A percentile compares a stretch with the other conserved stretches of the same genome.
Conservation (phyloP, 2,329 filamentous ascomycete species). For the Nemania abortiva region DNA sequence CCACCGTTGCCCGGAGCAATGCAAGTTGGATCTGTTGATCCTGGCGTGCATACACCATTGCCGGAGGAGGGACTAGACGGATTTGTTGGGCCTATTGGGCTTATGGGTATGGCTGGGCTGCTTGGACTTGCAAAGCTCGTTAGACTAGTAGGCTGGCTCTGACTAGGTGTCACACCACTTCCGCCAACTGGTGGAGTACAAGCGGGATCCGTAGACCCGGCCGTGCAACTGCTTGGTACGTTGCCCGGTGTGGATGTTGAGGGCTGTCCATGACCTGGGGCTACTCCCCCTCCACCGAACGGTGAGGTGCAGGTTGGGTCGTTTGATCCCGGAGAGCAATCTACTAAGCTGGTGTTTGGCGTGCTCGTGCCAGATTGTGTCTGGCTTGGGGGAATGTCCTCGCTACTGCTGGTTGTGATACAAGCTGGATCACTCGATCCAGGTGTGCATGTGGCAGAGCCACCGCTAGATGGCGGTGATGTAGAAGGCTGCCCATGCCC, state of each 20-base stretch:
- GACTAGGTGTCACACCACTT: conserved; percentile 29
- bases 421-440: conserved; percentile 40
- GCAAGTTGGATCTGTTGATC: conserved; percentile 39
- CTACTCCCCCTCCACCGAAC: conserved; percentile 25
- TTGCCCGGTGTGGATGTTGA: conserved; percentile 29
- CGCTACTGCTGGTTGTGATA: conserved; percentile 29
- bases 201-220: conserved; percentile 40
- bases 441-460: conserved; percentile 26
- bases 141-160: conserved; percentile 27
- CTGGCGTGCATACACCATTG: conserved; percentile 28
- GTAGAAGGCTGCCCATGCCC: conserved; percentile 36
- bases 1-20: conserved; percentile 23
- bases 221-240: conserved; percentile 31
- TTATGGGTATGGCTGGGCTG: conserved; percentile 9
- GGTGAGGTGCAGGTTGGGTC: conserved; percentile 40
- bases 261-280: conserved; percentile 37
- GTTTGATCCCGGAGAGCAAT: conserved; percentile 35
- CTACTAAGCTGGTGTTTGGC: conserved; percentile 15
- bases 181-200: conserved; percentile 37
- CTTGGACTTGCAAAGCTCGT: conserved; percentile 20
- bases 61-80: background rate
- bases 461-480: conserved; percentile 6
- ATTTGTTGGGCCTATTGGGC: conserved; percentile 10
- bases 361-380: conserved; percentile 28
- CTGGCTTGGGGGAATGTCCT: conserved; percentile 25